Evolutionary conservation across 2,329 filamentous ascomycete genomes (phyloP).

Genomic region (Phyllosticta citrichinensis): DNA sequence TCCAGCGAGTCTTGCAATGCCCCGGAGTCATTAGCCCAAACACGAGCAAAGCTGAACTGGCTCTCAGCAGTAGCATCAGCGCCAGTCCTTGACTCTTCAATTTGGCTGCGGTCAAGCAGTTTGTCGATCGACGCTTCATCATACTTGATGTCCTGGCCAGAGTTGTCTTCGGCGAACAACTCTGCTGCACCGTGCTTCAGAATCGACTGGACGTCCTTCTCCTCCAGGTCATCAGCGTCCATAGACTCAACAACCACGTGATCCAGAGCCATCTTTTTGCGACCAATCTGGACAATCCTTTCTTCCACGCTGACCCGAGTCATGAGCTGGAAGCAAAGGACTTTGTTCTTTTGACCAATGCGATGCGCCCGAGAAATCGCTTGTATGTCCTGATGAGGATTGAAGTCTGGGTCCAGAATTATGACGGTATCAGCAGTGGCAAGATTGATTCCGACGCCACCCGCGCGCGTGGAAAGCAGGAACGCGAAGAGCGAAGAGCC

Average conservation of each 20-base stretch:
- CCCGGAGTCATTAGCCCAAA: constrained; percentile 80
- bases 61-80: constrained; percentile 60
- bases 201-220: constrained; percentile 75
- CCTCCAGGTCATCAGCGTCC: constrained; percentile 70
- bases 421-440: constrained; percentile 97
- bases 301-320: constrained; percentile 85
- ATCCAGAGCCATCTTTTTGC: constrained; percentile 92
- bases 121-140: constrained; percentile 76
- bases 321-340: constrained; percentile 90
- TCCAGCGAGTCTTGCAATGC: constrained; percentile 55
- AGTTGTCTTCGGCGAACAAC: constrained; percentile 66
- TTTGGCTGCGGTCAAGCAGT: constrained; percentile 75
- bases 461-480: constrained; percentile 83
- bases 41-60: constrained; percentile 79
- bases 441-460: constrained; percentile 94
- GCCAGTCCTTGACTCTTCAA: constrained; percentile 59
- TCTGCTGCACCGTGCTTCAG: constrained; percentile 79
- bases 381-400: constrained; percentile 95
- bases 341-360: constrained; percentile 92
- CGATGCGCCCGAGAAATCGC: constrained; percentile 89
- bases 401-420: constrained; percentile 94
- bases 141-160: constrained; percentile 66
- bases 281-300: constrained; percentile 90
- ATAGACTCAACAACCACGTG: constrained; percentile 90
- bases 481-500: constrained; percentile 80